phyloP scores from a whole-genome alignment of 805 yeast species.

The Wickerhamiella australiensis region DNA sequence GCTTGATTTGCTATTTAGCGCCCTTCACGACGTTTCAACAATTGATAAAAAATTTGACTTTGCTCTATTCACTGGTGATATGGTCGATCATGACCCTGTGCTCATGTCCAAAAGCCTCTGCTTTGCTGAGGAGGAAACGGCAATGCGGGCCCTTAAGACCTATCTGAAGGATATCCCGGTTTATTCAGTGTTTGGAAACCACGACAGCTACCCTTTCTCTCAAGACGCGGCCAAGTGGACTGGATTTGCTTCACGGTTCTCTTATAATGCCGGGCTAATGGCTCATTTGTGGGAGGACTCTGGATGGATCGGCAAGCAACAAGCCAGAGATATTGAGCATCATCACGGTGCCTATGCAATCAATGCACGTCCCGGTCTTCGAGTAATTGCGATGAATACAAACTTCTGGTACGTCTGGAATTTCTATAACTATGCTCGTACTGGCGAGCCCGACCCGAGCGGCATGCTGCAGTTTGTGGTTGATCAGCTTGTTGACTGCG shows the following conservation, averaged over 20 bases:
- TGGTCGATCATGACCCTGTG: slow-evolving; percentile 51
- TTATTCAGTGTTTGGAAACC: slow-evolving; percentile 55
- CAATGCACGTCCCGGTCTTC: slow-evolving; percentile 43
- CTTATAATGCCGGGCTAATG: slow-evolving; percentile 40
- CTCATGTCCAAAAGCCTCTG: slow-evolving; percentile 39
- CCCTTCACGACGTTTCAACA: slow-evolving; percentile 36
- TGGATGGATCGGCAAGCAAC: slow-evolving; percentile 34
- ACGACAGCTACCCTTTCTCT: slow-evolving; percentile 62
- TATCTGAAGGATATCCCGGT: slow-evolving; percentile 43
- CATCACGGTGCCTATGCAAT: slow-evolving; percentile 55
- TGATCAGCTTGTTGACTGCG: slow-evolving; percentile 51
- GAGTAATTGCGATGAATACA: slow-evolving; percentile 51
- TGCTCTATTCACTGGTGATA: slow-evolving; percentile 60
- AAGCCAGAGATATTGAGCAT: slow-evolving; percentile 30
- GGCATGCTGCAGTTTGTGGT: slow-evolving; percentile 52
- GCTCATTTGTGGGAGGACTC: slow-evolving; percentile 38
- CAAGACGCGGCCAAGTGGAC: slow-evolving; percentile 47
- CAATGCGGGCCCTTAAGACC: slow-evolving; percentile 42
- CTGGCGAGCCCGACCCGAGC: slow-evolving; percentile 43
- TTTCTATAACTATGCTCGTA: slow-evolving; percentile 42
- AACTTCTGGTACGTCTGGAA: slow-evolving; percentile 57
- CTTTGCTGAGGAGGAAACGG: slow-evolving; percentile 40
- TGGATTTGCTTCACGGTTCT: slow-evolving; percentile 34
- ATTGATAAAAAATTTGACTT: slow-evolving; percentile 39
- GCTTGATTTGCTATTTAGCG: slow-evolving; percentile 45